These are phyloP conservation scores for Nemania sp. DNA, from an alignment of 2,329 filamentous ascomycete genomes.

Conservation along the genomic window DNA sequence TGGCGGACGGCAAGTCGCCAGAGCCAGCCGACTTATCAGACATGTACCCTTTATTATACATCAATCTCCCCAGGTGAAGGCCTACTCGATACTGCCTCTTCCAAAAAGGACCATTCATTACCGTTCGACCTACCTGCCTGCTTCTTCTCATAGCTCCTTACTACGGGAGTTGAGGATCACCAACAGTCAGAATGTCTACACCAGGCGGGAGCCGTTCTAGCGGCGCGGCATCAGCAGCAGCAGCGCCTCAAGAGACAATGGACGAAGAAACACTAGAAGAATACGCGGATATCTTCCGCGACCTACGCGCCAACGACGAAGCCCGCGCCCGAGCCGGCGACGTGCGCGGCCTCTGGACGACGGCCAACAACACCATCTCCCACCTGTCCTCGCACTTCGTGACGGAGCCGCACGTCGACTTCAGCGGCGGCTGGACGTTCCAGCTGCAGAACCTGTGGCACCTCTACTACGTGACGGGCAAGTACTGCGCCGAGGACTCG, in stretches of 20 bases:
- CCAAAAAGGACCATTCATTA: neutral
- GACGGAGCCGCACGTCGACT: slow-evolving; percentile 42
- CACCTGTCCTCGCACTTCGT: slow-evolving; percentile 42
- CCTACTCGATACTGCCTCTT: neutral
- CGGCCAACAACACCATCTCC: slow-evolving; percentile 40
- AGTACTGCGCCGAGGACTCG: slow-evolving; percentile 34
- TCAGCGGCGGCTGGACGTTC: slow-evolving; percentile 39
- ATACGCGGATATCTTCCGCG: slow-evolving; percentile 40
- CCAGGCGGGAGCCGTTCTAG: slow-evolving; percentile 23
- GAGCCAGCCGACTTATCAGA: slow-evolving; percentile 11
- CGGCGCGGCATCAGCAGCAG: slow-evolving; percentile 14
- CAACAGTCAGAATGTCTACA: slow-evolving; percentile 34
- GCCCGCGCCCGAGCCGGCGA: slow-evolving; percentile 39
- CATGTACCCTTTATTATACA: slow-evolving; percentile 18
- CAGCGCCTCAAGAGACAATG: slow-evolving; percentile 19
- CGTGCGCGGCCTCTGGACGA: slow-evolving; percentile 39
- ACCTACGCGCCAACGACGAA: slow-evolving; percentile 40
- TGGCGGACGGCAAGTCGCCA: neutral
- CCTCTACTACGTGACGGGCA: slow-evolving; percentile 41
- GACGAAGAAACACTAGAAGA: slow-evolving; percentile 37
- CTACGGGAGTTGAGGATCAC: neutral
- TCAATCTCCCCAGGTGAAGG: neutral
- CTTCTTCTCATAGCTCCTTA: neutral
- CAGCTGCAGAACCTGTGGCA: slow-evolving; percentile 44
- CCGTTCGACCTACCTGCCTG: neutral